Evolutionary conservation across 352 stramenopile genomes (phyloP).

Genomic region (Globisporangium recalcitrans): DNA sequence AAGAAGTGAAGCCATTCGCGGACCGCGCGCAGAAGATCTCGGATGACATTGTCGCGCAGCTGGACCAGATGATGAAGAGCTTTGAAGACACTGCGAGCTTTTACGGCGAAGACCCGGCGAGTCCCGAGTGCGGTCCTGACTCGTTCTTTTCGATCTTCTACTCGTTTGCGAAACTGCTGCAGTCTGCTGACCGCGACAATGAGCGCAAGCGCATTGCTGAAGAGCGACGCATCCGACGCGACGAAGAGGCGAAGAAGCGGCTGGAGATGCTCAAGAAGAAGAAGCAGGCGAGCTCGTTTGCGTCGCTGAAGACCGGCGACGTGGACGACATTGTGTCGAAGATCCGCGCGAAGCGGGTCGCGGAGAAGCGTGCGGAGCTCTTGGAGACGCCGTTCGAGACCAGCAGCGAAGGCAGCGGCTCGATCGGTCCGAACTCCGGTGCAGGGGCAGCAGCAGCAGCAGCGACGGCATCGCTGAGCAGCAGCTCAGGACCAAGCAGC

Average conservation of each 20-base stretch:
- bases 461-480: background rate
- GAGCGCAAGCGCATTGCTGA: slow-evolving; percentile 81
- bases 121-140: slow-evolving; percentile 62
- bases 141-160: slow-evolving; percentile 86
- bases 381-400: slow-evolving; percentile 24
- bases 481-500: slow-evolving; percentile 1
- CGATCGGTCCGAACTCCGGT: background rate
- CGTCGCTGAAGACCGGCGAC: slow-evolving; percentile 69
- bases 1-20: slow-evolving; percentile 69
- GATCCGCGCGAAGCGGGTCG: slow-evolving; percentile 73
- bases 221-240: slow-evolving; percentile 62
- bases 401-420: background rate
- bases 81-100: slow-evolving; percentile 68
- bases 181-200: slow-evolving; percentile 77
- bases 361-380: slow-evolving; percentile 68
- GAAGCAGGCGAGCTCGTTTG: slow-evolving; percentile 68
- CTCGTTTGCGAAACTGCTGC: slow-evolving; percentile 77
- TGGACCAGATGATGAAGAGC: slow-evolving; percentile 55
- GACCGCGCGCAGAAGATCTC: slow-evolving; percentile 60
- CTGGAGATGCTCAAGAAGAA: slow-evolving; percentile 76
- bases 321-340: slow-evolving; percentile 82
- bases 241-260: slow-evolving; percentile 78
- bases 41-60: slow-evolving; percentile 41
- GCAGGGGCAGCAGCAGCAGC: background rate
- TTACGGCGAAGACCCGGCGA: slow-evolving; percentile 72